Evolutionary conservation across 139 green algal species (phyloP).

Genomic region (Chlorella sp.): DNA sequence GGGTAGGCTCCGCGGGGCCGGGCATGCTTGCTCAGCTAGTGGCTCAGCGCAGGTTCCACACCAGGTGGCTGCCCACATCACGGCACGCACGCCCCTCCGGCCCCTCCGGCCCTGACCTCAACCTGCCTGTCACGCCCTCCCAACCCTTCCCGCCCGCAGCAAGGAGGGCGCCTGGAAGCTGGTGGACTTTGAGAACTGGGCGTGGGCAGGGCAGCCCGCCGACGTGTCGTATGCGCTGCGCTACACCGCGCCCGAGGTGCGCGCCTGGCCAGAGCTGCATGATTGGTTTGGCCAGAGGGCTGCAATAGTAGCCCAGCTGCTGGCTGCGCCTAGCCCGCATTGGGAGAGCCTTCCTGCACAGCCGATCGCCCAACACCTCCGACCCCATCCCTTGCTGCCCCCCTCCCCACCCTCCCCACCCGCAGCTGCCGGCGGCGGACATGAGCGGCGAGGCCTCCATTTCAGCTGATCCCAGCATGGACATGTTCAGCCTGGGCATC

Average conservation of each 20-base stretch:
- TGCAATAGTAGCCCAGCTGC: too few relatives aligned
- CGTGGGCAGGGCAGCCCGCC: not conserved
- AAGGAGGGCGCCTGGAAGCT: constrained; percentile 36
- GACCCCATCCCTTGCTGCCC: not conserved
- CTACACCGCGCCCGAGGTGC: constrained; percentile 28
- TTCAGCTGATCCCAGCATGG: constrained; percentile 11
- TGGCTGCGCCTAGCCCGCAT: too few relatives aligned
- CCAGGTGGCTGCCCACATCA: too few relatives aligned
- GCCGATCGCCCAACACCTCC: too few relatives aligned
- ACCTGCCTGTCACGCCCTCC: not conserved
- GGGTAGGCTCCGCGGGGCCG: not conserved
- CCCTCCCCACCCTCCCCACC: not conserved
- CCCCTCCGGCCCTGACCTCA: not conserved
- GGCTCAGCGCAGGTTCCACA: not conserved
- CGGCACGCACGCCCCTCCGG: too few relatives aligned
- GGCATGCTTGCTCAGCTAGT: too few relatives aligned
- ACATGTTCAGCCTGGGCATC: constrained; percentile 32
- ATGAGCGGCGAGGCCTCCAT: constrained; percentile 6
- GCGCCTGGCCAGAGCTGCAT: not conserved
- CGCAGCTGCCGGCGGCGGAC: constrained; percentile 27
- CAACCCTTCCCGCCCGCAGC: not conserved
- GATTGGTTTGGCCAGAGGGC: too few relatives aligned
- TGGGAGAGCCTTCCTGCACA: too few relatives aligned
- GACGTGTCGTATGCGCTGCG: constrained; percentile 28
- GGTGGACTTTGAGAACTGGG: constrained; percentile 42